Conservation (phyloP, 225 moss, liverwort and hornwort genomes). For the Lunularia cruciata region DNA sequence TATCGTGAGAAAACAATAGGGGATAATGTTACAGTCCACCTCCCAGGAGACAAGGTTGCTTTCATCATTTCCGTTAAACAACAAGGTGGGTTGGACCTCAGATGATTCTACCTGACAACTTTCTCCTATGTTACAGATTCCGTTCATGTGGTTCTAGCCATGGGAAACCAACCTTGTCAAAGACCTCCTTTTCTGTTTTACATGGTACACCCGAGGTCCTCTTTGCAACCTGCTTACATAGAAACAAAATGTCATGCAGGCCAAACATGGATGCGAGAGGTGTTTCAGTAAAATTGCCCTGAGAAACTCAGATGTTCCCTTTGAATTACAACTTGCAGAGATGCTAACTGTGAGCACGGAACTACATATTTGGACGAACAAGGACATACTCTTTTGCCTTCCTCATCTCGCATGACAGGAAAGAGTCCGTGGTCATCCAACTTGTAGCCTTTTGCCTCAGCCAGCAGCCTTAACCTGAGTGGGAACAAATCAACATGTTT, state of each 20-base stretch:
- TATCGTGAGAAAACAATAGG: too few species aligned
- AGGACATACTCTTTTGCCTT: slow-evolving; percentile 56
- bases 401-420: slow-evolving; percentile 55
- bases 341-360: background rate
- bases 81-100: background rate
- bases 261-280: too few species aligned
- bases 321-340: slow-evolving; percentile 37
- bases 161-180: slow-evolving; percentile 72
- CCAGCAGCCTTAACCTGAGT: slow-evolving; percentile 70
- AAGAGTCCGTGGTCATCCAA: slow-evolving; percentile 87
- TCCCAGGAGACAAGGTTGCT: too few species aligned
- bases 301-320: too few species aligned
- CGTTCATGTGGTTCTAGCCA: slow-evolving; percentile 97
- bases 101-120: background rate
- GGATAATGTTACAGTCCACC: too few species aligned
- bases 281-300: too few species aligned
- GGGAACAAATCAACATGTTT: background rate
- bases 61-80: too few species aligned
- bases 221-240: slow-evolving; percentile 58
- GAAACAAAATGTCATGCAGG: too few species aligned
- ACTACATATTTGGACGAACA: background rate
- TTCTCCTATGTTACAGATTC: slow-evolving; percentile 59
- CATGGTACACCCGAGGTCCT: slow-evolving; percentile 57
- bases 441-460: slow-evolving; percentile 66
- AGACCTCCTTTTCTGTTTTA: slow-evolving; percentile 81